phyloP scores from a whole-genome alignment of 2,329 filamentous ascomycete species.

The Volutella citrinella region DNA sequence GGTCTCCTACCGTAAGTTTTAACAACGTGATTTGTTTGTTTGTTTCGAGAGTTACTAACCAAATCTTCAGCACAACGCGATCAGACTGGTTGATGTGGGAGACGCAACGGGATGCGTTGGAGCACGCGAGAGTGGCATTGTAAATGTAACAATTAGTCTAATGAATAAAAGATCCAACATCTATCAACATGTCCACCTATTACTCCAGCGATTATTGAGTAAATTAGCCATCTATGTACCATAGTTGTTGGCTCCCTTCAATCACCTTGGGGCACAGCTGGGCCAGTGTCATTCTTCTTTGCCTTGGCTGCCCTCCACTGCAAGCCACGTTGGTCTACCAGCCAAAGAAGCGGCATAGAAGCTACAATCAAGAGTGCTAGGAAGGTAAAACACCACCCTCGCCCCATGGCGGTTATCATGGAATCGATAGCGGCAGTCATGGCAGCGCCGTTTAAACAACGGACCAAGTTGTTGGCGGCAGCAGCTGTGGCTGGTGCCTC shows the following conservation, averaged over 20 bases:
- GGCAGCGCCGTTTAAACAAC: slow-evolving; percentile 59
- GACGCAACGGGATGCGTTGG: slow-evolving; percentile 64
- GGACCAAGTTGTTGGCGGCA: slow-evolving; percentile 61
- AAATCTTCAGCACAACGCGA: slow-evolving; percentile 69
- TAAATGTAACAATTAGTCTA: slow-evolving; percentile 25
- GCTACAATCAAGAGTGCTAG: slow-evolving; percentile 49
- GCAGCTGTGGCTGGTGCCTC: slow-evolving; percentile 59
- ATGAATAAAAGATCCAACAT: neutral
- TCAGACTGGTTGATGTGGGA: slow-evolving; percentile 99
- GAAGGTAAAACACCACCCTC: slow-evolving; percentile 62
- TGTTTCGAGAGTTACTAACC: slow-evolving; percentile 8
- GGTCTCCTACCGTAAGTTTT: slow-evolving; percentile 78
- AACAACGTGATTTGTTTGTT: neutral
- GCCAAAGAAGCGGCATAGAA: slow-evolving; percentile 46
- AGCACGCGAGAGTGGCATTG: slow-evolving; percentile 63
- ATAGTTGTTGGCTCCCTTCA: too few species aligned
- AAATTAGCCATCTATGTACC: too few species aligned
- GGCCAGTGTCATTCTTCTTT: slow-evolving; percentile 35
- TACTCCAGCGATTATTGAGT: too few species aligned
- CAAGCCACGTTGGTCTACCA: slow-evolving; percentile 48
- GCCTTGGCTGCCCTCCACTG: slow-evolving; percentile 50
- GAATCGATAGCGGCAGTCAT: slow-evolving; percentile 57
- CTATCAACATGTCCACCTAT: too few species aligned
- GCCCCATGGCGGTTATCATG: slow-evolving; percentile 55
- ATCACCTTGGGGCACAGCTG: too few species aligned